A percentile compares a stretch with the other conserved stretches of the same genome.
Conservation (phyloP, 2,329 filamentous ascomycete genomes). For the Xylariaceae sp. region DNA sequence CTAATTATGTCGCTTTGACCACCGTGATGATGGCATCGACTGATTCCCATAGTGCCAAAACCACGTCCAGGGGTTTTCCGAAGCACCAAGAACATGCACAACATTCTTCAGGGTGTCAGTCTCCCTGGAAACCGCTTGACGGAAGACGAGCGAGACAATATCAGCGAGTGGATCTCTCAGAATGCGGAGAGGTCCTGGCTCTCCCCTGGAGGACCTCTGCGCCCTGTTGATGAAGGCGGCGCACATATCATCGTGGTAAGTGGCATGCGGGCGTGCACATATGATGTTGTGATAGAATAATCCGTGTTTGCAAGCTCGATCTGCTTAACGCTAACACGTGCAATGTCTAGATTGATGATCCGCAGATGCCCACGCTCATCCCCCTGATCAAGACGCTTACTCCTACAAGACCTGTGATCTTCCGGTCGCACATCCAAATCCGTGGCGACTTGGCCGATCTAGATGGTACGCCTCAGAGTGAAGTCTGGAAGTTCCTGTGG, state of each 20-base stretch:
- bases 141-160: constrained; percentile 53
- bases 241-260: constrained; percentile 65
- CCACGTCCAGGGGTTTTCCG: constrained; percentile 74
- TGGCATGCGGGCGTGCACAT: neutral
- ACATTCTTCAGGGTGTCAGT: constrained; percentile 77
- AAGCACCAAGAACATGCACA: constrained; percentile 83
- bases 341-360: constrained; percentile 62
- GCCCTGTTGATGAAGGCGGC: constrained; percentile 60
- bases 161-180: constrained; percentile 66
- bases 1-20: neutral
- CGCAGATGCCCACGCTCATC: constrained; percentile 77
- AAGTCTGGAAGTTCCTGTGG: constrained; percentile 74
- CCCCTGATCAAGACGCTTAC: constrained; percentile 66
- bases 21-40: neutral
- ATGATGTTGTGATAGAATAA: constrained; percentile 24
- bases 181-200: constrained; percentile 75
- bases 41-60: constrained; percentile 57
- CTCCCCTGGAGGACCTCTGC: constrained; percentile 60
- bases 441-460: constrained; percentile 64
- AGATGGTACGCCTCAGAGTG: constrained; percentile 60
- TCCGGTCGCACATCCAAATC: constrained; percentile 79
- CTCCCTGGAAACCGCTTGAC: constrained; percentile 59
- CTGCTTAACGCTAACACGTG: constrained; percentile 3
- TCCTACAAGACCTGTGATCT: constrained; percentile 70
- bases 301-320: neutral